These are phyloP conservation scores for Cryptococcus sp. DNA, from an alignment of 1,284 basidiomycete genomes.

Conservation along the genomic window DNA sequence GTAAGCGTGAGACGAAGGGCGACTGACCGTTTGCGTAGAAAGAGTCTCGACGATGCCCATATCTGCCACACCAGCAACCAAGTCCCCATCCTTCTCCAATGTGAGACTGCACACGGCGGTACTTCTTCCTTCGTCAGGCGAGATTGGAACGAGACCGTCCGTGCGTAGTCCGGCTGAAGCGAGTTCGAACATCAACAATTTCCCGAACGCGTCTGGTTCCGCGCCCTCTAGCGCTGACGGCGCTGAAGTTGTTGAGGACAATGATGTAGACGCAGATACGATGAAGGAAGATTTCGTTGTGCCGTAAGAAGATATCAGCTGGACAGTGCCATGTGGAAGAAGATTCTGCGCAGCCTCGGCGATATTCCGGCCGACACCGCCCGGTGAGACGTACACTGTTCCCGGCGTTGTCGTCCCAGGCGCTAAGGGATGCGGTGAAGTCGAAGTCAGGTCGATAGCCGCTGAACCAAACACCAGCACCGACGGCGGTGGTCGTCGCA, in stretches of 20 bases:
- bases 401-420: slow-evolving; percentile 78
- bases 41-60: slow-evolving; percentile 73
- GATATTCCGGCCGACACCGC: slow-evolving; percentile 93
- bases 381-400: slow-evolving; percentile 68
- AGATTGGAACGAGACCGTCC: slow-evolving; percentile 67
- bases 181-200: slow-evolving; percentile 64
- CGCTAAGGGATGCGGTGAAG: slow-evolving; percentile 45
- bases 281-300: not conserved
- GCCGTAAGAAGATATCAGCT: slow-evolving; percentile 56
- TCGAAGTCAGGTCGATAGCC: slow-evolving; percentile 80
- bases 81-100: slow-evolving; percentile 69
- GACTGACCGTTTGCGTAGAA: slow-evolving; percentile 57
- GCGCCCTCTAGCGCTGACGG: slow-evolving; percentile 53
- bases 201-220: slow-evolving; percentile 65
- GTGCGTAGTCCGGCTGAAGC: slow-evolving; percentile 69
- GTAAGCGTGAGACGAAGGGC: not conserved
- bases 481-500: slow-evolving; percentile 25
- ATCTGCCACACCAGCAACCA: slow-evolving; percentile 85
- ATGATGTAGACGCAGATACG: not conserved
- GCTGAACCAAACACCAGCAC: slow-evolving; percentile 78
- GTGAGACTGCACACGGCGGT: slow-evolving; percentile 66
- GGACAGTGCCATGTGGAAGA: slow-evolving; percentile 34
- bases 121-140: slow-evolving; percentile 3
- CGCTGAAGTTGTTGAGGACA: not conserved
- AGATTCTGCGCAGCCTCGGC: slow-evolving; percentile 71